Evolutionary conservation across 2,329 filamentous ascomycete species (phyloP).

Genomic region (Apiospora arundinis): DNA sequence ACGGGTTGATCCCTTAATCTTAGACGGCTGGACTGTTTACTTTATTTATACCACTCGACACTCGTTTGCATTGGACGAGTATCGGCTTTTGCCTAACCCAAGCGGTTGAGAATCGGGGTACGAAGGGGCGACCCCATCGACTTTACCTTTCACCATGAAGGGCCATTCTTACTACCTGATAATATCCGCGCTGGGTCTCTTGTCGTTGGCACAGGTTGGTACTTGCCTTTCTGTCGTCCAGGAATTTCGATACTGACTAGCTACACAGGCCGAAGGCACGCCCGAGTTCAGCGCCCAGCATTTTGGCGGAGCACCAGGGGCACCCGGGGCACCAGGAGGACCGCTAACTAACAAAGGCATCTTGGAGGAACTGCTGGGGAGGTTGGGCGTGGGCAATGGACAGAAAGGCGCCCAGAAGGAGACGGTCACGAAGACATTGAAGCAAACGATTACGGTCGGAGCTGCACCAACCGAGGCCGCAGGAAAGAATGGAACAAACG

Average conservation of each 20-base stretch:
- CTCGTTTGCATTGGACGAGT: conserved; percentile 20
- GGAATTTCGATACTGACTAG: conserved; percentile 24
- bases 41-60: conserved; percentile 19
- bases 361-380: conserved; percentile 20
- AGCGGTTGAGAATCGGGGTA: conserved; percentile 19
- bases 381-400: conserved; percentile 28
- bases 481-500: neutral
- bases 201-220: conserved; percentile 36
- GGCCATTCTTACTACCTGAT: conserved; percentile 22
- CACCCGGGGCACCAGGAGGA: conserved; percentile 28
- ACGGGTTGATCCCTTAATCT: conserved; percentile 33
- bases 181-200: conserved; percentile 30
- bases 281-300: conserved; percentile 31
- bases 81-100: conserved; percentile 1
- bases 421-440: conserved; percentile 23
- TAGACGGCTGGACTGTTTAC: conserved; percentile 38
- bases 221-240: neutral
- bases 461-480: conserved; percentile 11
- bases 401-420: conserved; percentile 22
- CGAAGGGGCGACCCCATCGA: conserved; percentile 16
- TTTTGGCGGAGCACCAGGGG: conserved; percentile 32
- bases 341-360: conserved; percentile 10
- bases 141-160: conserved; percentile 22
- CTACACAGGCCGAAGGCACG: conserved; percentile 28
- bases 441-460: conserved; percentile 28